Evolutionary conservation across 2,329 filamentous ascomycete species (phyloP), one percentile per base, ranked within the genome.

Genomic region (Tolypocladium guangdongense): DNA sequence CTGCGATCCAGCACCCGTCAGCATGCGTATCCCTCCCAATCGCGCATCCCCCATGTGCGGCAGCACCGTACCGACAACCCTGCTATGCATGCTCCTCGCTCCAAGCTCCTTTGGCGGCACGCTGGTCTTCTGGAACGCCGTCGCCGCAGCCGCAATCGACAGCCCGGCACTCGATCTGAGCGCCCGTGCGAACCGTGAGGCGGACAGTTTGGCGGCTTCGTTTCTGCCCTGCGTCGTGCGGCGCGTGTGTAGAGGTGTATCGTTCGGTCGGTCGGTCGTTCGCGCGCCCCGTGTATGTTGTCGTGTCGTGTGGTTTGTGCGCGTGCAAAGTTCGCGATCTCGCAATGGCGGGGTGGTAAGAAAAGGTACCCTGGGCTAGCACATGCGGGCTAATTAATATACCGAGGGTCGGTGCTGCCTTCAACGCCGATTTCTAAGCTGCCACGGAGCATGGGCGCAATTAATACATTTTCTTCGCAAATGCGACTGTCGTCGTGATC

Each of bases 171-270:
- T 82, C 63, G 88, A 87, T 73, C 87, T 83, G 66, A 95, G 78
- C 67, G 87, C 82, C 69, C 88, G 83, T 74, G 82, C 82, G 63
- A 92, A 83, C 60, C 81, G 77, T 71, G 86, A 90, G 77, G 89
- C 89, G 80, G 95, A 96, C 92, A 96, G 81, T 78, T 91, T 96
- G 88, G 75, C 86, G 83, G 64, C 62, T 47, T n/a, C 16, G 39
- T 16, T 4, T 32, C 4, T 45, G 41, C 41, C 22, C 30, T 27
- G 41, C 2, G 22, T 30, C 24, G 41, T 24, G 39, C 24, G 39
- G 39, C 12, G 12, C 11, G 39, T 24, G 22, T 20, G 3, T 30
- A n/a, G 35, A 36, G 18, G 35, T 16, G 35, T 16, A 18, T 36
- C 39, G 38, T 12, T 16, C n/a, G 12, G 14, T 43, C 41, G 41